Conservation (phyloP, 148 eudicot species). For the Chenopodium suecicum region DNA sequence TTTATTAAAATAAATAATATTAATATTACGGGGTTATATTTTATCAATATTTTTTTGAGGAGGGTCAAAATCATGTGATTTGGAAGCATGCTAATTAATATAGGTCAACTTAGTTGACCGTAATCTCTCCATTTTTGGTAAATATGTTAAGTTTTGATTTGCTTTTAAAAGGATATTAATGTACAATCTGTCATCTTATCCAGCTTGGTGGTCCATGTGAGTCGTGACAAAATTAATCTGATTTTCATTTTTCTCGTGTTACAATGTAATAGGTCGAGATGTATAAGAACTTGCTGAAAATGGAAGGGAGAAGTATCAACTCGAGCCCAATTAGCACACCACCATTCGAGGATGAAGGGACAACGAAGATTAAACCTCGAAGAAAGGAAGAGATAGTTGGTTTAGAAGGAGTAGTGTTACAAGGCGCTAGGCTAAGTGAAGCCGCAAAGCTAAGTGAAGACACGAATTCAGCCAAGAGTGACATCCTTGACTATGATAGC, state of each 20-base stretch:
- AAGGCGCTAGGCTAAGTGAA: constrained; percentile 39
- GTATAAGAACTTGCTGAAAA: constrained; percentile 32
- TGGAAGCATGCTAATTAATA: background rate
- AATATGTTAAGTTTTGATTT: background rate
- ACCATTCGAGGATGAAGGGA: background rate
- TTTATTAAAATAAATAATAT: too few relatives aligned
- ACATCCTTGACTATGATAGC: constrained; percentile 63
- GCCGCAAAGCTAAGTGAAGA: constrained; percentile 47
- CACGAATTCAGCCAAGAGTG: constrained; percentile 62
- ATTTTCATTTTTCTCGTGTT: background rate
- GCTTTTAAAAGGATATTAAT: background rate
- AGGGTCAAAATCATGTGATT: background rate
- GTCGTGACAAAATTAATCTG: background rate
- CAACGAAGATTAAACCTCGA: background rate
- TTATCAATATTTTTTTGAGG: background rate
- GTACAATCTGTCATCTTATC: background rate
- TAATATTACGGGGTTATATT: too few relatives aligned
- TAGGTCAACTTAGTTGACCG: background rate
- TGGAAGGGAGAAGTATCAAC: constrained; percentile 17
- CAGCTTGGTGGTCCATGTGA: background rate
- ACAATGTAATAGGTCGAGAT: constrained; percentile 31
- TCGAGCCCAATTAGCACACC: constrained; percentile 5
- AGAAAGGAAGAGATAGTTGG: background rate
- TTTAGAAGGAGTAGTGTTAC: background rate
- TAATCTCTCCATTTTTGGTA: background rate